Base-by-base conservation (phyloP, 495 filamentous ascomycete genomes). In the Xylaria telfairii region DNA sequence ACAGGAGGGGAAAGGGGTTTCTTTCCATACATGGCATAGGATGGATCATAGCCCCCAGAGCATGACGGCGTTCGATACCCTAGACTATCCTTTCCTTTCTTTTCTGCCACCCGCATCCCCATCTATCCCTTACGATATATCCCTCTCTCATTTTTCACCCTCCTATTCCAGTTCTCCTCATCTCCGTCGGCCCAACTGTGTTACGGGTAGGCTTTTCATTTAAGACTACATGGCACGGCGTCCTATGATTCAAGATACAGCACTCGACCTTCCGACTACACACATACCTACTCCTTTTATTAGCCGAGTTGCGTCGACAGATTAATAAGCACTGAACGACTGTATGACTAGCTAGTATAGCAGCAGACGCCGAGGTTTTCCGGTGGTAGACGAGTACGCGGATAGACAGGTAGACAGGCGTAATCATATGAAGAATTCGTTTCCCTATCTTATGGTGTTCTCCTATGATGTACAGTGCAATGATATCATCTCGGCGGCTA, bases 1-100 rank as follows among this genome's bases (percentile, higher is more conserved):
- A 51, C 9, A 5, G 28, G 53, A n/a, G 8, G 26, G 0, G 2
- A 5, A n/a, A 7, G 6, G 4, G 28, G 53, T 34, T n/a, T 57
- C 28, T 32, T 57, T 56, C 28, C 19, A 19, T 3, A 15, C 15
- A n/a, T 34, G 17, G 53, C 53, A 9, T 19, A 12, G 53, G 30
- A 34, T 34, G 13, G 19, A 26, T 57, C 53, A 5, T 32, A 6
- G 15, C 2, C 53, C 15, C 24, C 10, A 44, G 39, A 46, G 26
- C 39, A 60, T 47, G 39, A 34, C 41, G 30, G 54, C 54, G n/a
- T 61, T 61, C 17, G 54, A 49, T 49, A 68, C 42, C 66, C 26
- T 47, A 60, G 42, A 37, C 19, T 15, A 26, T 37, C 44, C 5
- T 41, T 6, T 65, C 32, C 15, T 17, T 44, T n/a, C 44, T 24